Evolutionary conservation across 2,329 filamentous ascomycete genomes (phyloP).

Genomic region (Graphilbum sp.): DNA sequence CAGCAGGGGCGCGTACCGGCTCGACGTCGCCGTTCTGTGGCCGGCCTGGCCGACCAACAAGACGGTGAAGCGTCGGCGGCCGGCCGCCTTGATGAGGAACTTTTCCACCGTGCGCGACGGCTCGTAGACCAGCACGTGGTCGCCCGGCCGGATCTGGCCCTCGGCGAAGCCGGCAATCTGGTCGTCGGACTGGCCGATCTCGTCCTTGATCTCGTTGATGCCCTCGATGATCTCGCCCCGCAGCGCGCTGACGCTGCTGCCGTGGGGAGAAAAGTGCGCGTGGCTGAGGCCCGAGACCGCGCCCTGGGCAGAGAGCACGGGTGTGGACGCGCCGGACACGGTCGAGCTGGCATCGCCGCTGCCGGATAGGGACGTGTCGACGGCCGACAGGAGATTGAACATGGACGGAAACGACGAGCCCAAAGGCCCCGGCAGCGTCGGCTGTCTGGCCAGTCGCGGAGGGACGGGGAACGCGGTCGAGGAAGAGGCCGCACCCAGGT

Average conservation of each 20-base stretch:
- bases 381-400: constrained; percentile 68
- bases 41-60: constrained; percentile 41
- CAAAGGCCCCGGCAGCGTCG: constrained; percentile 27
- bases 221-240: constrained; percentile 85
- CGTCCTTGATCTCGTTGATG: constrained; percentile 90
- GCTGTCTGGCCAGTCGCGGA: constrained; percentile 4
- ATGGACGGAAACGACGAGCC: constrained; percentile 61
- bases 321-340: constrained; percentile 31
- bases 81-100: constrained; percentile 74
- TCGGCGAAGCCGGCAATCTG: constrained; percentile 81
- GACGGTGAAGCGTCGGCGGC: constrained; percentile 83
- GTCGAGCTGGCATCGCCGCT: constrained; percentile 3
- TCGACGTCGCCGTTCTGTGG: constrained; percentile 1
- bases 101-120: constrained; percentile 76
- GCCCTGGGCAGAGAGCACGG: constrained; percentile 18
- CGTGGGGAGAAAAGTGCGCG: constrained; percentile 7
- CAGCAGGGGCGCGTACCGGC: constrained; percentile 39
- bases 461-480: not conserved
- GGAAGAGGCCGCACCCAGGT: constrained; percentile 2
- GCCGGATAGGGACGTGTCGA: constrained; percentile 22
- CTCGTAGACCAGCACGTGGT: constrained; percentile 80
- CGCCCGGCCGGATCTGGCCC: constrained; percentile 83
- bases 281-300: no score
- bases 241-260: constrained; percentile 46
- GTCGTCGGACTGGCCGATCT: constrained; percentile 82